Conservation (phyloP, 1,139 yeast genomes). For the Meyerozyma sp. region DNA sequence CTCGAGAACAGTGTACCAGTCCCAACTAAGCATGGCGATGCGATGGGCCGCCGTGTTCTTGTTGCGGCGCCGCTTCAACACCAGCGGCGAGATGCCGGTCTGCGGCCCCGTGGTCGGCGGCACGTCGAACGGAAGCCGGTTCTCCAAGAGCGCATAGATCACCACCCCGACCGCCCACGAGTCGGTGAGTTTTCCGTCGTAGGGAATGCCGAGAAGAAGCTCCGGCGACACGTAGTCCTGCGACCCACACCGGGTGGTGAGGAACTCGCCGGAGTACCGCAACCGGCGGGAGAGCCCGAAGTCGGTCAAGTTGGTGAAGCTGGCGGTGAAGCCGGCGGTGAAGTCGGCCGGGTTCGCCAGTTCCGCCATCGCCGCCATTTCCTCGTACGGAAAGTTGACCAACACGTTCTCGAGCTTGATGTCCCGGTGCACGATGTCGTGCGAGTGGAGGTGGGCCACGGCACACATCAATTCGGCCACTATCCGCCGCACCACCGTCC, state of each 20-base stretch:
- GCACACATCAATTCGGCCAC: slow-evolving; percentile 68
- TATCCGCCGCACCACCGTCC: slow-evolving; percentile 51
- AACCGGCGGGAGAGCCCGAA: slow-evolving; percentile 79
- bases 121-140: slow-evolving; percentile 81
- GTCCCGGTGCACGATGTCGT: slow-evolving; percentile 77
- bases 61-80: slow-evolving; percentile 43
- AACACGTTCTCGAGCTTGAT: slow-evolving; percentile 79
- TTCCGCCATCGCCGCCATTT: too few relatives aligned
- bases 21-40: slow-evolving; percentile 91
- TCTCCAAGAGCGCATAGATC: slow-evolving; percentile 77
- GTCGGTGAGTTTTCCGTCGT: slow-evolving; percentile 86
- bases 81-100: slow-evolving; percentile 39
- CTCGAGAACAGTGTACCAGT: slow-evolving; percentile 50
- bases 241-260: slow-evolving; percentile 89
- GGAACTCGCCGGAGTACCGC: slow-evolving; percentile 50
- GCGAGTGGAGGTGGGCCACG: slow-evolving; percentile 64
- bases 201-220: slow-evolving; percentile 79
- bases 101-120: slow-evolving; percentile 30
- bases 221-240: slow-evolving; percentile 97
- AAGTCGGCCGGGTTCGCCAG: too few relatives aligned
- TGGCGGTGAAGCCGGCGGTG: slow-evolving; percentile 7
- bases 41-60: slow-evolving; percentile 74
- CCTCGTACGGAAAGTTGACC: slow-evolving; percentile 34
- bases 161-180: slow-evolving; percentile 93
- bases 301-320: slow-evolving; percentile 70